These are phyloP conservation scores for Lentinula raphanica DNA, from an alignment of 768 basidiomycete genomes.

Conservation along the genomic window DNA sequence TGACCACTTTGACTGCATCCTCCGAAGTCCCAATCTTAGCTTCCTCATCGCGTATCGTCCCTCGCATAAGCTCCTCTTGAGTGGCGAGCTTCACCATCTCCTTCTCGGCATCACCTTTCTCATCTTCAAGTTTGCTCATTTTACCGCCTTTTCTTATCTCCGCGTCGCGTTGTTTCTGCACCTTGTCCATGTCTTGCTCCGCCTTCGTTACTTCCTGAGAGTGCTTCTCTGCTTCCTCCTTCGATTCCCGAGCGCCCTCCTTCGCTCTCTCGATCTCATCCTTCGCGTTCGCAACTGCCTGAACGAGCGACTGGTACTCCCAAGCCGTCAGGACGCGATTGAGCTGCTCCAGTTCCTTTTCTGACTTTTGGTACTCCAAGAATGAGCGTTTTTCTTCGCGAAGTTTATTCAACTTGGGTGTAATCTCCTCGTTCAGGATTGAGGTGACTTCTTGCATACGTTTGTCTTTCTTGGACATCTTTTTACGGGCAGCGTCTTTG, in stretches of 20 bases:
- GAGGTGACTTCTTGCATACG: constrained; percentile 84
- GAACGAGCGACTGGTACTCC: constrained; percentile 72
- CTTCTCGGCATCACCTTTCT: constrained; percentile 73
- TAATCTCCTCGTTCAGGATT: constrained; percentile 84
- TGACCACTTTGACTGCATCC: constrained; percentile 57
- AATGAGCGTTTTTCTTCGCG: constrained; percentile 85
- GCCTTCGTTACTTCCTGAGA: constrained; percentile 53
- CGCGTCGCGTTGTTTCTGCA: constrained; percentile 65
- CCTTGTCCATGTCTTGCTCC: constrained; percentile 57
- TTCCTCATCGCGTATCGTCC: constrained; percentile 76
- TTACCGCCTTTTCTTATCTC: constrained; percentile 94
- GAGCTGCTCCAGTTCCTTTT: constrained; percentile 81
- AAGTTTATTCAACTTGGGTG: constrained; percentile 88
- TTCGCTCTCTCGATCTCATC: constrained; percentile 47
- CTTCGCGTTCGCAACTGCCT: constrained; percentile 50
- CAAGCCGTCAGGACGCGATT: constrained; percentile 78
- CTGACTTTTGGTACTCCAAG: constrained; percentile 85
- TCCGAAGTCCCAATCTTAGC: constrained; percentile 46
- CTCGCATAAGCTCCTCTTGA: constrained; percentile 77
- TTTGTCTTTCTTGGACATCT: constrained; percentile 97
- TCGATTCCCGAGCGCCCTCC: constrained; percentile 39
- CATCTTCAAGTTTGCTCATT: constrained; percentile 78
- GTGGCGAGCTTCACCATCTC: constrained; percentile 77
- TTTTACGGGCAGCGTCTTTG: constrained; percentile 94
- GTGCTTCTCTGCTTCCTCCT: constrained; percentile 46